Evolutionary conservation across 75 land plant genomes (phyloP), one percentile per base, ranked within the genome.

Genomic region (Pinus taeda): DNA sequence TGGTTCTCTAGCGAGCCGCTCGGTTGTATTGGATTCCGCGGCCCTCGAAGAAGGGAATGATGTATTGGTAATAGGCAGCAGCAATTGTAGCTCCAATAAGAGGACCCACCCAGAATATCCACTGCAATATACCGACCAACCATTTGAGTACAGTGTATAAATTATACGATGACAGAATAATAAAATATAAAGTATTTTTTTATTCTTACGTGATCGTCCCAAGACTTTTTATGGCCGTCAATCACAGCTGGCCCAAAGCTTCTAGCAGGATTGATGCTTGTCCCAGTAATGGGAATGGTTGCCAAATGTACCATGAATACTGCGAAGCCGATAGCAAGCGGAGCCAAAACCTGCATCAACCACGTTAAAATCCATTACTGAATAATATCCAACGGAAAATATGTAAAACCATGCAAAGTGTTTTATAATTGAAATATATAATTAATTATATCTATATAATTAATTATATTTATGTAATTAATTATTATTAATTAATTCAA

Each of bases 41-140:
- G 37, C 37, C 37, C 3, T 36, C 37, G 37, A 36, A 36, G 37
- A 36, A 36, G 3, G 37, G 79, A 30, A 83, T 53, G 39, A 79
- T 75, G 21, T 66, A 36, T 21, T 79, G 81, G 78, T 89, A 80
- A 81, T 89, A 89, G n/a, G 79, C 81, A 2, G 89, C 89, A 57
- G 91, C 91, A 14, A 80, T 74, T 57, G 84, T n/a, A 59, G 91
- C 90, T 57, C 86, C 86, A 64, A 70, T 56, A 60, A 85, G 15
- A 18, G 86, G 86, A 6, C 86, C 86, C 20, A 73, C 90, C 91
- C 91, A 89, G 62, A 89, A 89, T 61, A 89, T 84, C 91, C 91
- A 85, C 86, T 73, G 74, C 56, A 36, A 36, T 36, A 3, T 36
- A 36, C 37, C 37, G 37, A 36, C n/a, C 37, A 36, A 2, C 37